Evolutionary conservation across 1,284 basidiomycete species (phyloP).

Genomic region (Sporisorium iseilematis-ciliati): DNA sequence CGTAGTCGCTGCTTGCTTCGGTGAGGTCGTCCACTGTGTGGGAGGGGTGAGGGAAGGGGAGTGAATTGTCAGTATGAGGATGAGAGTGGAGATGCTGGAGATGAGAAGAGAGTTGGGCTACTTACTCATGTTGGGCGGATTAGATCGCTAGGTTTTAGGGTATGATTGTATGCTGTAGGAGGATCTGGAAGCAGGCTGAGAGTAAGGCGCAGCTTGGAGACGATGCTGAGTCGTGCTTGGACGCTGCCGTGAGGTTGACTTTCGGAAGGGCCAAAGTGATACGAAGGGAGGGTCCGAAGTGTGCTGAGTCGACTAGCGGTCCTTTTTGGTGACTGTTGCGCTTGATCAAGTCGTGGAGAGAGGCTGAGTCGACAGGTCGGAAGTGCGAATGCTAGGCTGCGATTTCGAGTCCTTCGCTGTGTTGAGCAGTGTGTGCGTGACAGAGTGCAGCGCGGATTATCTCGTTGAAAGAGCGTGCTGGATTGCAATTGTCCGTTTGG

Average conservation of each 20-base stretch:
- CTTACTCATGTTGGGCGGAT: slow-evolving; percentile 6
- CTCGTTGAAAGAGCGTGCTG: not conserved
- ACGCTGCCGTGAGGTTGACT: not conserved
- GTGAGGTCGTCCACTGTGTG: slow-evolving; percentile 81
- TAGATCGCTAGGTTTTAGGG: not conserved
- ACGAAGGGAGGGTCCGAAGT: not conserved
- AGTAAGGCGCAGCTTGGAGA: not conserved
- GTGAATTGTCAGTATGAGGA: not conserved
- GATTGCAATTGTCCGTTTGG: no score
- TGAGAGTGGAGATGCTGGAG: not conserved
- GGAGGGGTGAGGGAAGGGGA: no score
- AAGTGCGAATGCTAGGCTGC: not conserved
- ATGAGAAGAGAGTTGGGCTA: no score
- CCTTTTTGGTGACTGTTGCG: not conserved
- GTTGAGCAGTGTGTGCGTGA: no score
- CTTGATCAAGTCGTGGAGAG: not conserved
- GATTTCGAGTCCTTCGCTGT: not conserved
- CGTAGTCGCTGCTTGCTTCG: slow-evolving; percentile 88
- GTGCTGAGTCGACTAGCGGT: not conserved
- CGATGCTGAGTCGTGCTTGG: slow-evolving; percentile 1
- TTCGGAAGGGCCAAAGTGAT: not conserved
- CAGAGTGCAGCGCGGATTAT: not conserved
- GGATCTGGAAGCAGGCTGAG: not conserved
- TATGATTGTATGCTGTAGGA: not conserved
- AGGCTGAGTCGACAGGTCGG: not conserved